Percentiles rank a stretch among this genome's conserved stretches.
Conservation (phyloP, 2,329 filamentous ascomycete species). For the Cladorrhinum sp. region DNA sequence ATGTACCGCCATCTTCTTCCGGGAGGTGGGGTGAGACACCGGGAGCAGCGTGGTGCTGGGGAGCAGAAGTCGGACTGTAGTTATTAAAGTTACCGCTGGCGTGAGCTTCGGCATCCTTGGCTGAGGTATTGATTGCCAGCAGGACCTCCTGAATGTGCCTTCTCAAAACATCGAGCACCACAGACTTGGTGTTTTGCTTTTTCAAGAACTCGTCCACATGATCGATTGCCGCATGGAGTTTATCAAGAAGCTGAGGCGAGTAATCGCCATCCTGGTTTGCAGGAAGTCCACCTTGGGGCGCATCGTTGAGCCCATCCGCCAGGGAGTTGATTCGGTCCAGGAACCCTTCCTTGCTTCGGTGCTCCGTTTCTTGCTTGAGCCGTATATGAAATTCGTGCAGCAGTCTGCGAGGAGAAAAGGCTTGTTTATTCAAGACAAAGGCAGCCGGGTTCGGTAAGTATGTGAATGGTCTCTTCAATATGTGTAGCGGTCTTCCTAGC, state of each 20-base stretch:
- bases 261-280: slow-evolving; percentile 10
- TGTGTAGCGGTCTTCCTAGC: slow-evolving; percentile 48
- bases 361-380: not conserved
- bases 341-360: not conserved
- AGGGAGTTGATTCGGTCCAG: slow-evolving; percentile 1
- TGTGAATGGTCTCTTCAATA: slow-evolving; percentile 41
- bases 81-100: no score
- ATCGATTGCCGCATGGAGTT: slow-evolving; percentile 39
- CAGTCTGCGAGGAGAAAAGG: slow-evolving; percentile 24
- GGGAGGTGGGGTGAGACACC: no score
- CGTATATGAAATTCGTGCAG: slow-evolving; percentile 12
- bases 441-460: slow-evolving; percentile 42
- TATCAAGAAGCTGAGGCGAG: slow-evolving; percentile 31
- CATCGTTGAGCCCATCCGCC: slow-evolving; percentile 4
- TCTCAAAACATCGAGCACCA: slow-evolving; percentile 44
- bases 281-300: slow-evolving; percentile 1
- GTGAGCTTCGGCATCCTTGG: slow-evolving; percentile 26
- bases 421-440: slow-evolving; percentile 31
- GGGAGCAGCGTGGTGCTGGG: no score
- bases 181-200: slow-evolving; percentile 30
- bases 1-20: no score
- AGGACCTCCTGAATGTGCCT: slow-evolving; percentile 47
- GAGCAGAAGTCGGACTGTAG: slow-evolving; percentile 14
- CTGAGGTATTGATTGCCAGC: slow-evolving; percentile 39
- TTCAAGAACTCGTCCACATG: slow-evolving; percentile 39